phyloP scores from a whole-genome alignment of 2,329 filamentous ascomycete genomes.

The Gnomoniopsis smithogilvyi region DNA sequence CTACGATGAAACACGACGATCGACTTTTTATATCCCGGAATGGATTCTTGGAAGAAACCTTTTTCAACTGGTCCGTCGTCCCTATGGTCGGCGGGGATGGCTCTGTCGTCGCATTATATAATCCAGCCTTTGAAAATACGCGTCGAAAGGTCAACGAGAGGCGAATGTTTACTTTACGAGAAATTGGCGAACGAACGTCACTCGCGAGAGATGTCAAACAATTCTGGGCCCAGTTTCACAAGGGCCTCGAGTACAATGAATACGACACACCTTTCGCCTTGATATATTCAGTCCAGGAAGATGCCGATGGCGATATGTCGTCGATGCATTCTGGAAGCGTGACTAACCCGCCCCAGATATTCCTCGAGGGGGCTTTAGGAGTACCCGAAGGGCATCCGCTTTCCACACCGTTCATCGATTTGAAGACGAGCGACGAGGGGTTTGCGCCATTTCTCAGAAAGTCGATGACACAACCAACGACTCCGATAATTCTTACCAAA shows the following conservation, averaged over 20 bases:
- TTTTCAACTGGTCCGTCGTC: slow-evolving; percentile 80
- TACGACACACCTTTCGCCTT: slow-evolving; percentile 73
- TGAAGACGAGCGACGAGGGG: slow-evolving; percentile 66
- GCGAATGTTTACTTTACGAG: slow-evolving; percentile 73
- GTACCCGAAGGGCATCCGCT: slow-evolving; percentile 61
- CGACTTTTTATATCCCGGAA: slow-evolving; percentile 68
- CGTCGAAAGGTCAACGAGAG: slow-evolving; percentile 74
- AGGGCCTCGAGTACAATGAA: slow-evolving; percentile 70
- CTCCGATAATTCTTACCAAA: slow-evolving; percentile 65
- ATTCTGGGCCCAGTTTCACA: slow-evolving; percentile 70
- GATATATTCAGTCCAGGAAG: slow-evolving; percentile 72
- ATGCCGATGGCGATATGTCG: slow-evolving; percentile 67
- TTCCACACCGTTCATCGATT: slow-evolving; percentile 61
- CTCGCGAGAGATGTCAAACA: slow-evolving; percentile 67
- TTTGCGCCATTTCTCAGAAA: slow-evolving; percentile 76
- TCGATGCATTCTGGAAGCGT: slow-evolving; percentile 68
- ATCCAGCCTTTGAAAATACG: slow-evolving; percentile 80
- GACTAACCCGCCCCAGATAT: slow-evolving; percentile 58
- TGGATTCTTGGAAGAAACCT: slow-evolving; percentile 72
- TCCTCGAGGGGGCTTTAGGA: slow-evolving; percentile 71
- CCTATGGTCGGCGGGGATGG: slow-evolving; percentile 74
- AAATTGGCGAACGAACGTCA: slow-evolving; percentile 73
- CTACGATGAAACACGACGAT: slow-evolving; percentile 82
- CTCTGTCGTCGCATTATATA: slow-evolving; percentile 72
- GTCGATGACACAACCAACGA: slow-evolving; percentile 63